These are phyloP conservation scores for Aspergillus fumigatus DNA, from an alignment of 2,329 filamentous ascomycete species.

Conservation along the genomic window DNA sequence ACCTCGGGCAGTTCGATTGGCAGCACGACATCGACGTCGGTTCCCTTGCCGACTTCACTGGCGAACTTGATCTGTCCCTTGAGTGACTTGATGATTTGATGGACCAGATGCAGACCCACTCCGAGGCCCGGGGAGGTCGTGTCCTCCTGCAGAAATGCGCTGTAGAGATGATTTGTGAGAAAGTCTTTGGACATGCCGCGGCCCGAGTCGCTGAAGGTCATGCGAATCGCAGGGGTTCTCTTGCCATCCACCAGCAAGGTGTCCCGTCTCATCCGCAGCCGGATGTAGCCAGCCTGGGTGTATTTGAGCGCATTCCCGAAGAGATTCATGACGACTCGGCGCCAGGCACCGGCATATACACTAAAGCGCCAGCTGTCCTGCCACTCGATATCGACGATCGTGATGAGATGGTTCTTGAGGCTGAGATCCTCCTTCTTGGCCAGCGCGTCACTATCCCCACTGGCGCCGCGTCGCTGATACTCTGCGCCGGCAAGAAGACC, in stretches of 20 bases:
- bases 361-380: conserved; percentile 4
- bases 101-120: conserved; percentile 56
- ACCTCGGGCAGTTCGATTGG: conserved; percentile 7
- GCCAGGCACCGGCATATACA: conserved; percentile 6
- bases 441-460: not conserved
- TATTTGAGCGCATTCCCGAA: conserved; percentile 11
- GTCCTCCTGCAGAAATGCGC: conserved; percentile 58
- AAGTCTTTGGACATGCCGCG: conserved; percentile 26
- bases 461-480: conserved; percentile 1
- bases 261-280: conserved; percentile 15
- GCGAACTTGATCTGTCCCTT: conserved; percentile 20
- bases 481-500: conserved; percentile 3
- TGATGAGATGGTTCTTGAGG: not conserved
- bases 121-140: conserved; percentile 52
- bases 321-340: conserved; percentile 8
- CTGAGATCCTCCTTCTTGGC: not conserved
- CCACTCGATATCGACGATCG: conserved; percentile 4
- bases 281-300: conserved; percentile 6
- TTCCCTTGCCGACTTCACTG: conserved; percentile 21
- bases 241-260: conserved; percentile 1
- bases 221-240: conserved; percentile 8
- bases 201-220: conserved; percentile 23
- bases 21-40: conserved; percentile 16
- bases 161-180: conserved; percentile 39
- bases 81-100: conserved; percentile 29